A percentile compares a stretch with the other conserved stretches of the same genome.
Evolutionary conservation across 805 yeast species (phyloP).

Genomic region (Metschnikowia henanensis): DNA sequence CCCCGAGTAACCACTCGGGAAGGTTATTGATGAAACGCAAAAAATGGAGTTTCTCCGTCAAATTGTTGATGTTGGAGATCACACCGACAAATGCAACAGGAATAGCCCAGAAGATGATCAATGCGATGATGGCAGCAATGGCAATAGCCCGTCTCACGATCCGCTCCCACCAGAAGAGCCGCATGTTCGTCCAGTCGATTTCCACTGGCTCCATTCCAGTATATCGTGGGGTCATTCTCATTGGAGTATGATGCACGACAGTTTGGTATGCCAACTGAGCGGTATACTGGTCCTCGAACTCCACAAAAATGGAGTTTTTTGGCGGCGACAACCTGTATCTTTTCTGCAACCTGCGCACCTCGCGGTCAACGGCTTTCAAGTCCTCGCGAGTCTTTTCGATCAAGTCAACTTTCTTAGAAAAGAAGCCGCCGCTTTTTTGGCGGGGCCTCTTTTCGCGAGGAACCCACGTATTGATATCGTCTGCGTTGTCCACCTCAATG

Average conservation of each 20-base stretch:
- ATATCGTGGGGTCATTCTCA: slow-evolving; percentile 58
- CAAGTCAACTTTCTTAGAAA: slow-evolving; percentile 57
- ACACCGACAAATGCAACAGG: slow-evolving; percentile 81
- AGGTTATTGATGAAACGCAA: slow-evolving; percentile 56
- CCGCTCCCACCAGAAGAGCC: slow-evolving; percentile 81
- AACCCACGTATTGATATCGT: slow-evolving; percentile 55
- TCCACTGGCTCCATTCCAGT: slow-evolving; percentile 66
- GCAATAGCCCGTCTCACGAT: slow-evolving; percentile 55
- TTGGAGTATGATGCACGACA: slow-evolving; percentile 62
- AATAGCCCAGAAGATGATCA: slow-evolving; percentile 68
- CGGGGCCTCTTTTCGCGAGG: slow-evolving; percentile 71
- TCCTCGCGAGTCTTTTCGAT: slow-evolving; percentile 56
- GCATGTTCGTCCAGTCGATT: slow-evolving; percentile 69
- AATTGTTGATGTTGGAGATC: slow-evolving; percentile 63
- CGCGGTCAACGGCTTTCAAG: slow-evolving; percentile 56
- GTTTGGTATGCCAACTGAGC: slow-evolving; percentile 75
- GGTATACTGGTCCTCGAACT: slow-evolving; percentile 70
- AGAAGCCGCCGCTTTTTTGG: slow-evolving; percentile 47
- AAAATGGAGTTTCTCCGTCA: slow-evolving; percentile 51
- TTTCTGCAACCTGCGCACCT: slow-evolving; percentile 55
- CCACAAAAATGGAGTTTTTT: slow-evolving; percentile 80
- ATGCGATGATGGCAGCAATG: slow-evolving; percentile 50
- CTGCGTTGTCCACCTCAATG: slow-evolving; percentile 21
- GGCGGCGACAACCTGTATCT: slow-evolving; percentile 50
- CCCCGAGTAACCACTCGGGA: slow-evolving; percentile 55